Base-by-base conservation (phyloP, 2,329 filamentous ascomycete genomes). In the Calonectria pteridis region DNA sequence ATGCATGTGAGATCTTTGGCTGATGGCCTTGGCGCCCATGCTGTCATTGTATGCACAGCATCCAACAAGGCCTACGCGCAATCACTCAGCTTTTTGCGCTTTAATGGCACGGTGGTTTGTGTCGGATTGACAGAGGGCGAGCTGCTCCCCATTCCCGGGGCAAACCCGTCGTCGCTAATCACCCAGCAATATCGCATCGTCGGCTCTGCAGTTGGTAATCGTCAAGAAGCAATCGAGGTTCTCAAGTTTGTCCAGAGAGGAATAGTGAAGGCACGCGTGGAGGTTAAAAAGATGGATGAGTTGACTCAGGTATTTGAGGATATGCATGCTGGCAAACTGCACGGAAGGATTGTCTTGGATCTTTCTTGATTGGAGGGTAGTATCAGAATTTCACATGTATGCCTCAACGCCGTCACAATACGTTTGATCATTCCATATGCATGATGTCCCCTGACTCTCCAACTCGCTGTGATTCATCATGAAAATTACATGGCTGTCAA, bases 111-210 rank as follows among this genome's bases (percentile, higher is more conserved):
- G 0, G 20, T 71, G 18, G 69, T 67, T 11, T 71, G 69, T n/a
- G 63, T 71, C 20, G 69, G 69, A 2, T 7, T 71, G 3, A 53
- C 69, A 16, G 69, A 71, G 51, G 65, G 65, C n/a, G 65, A 68
- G 33, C 20, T 59, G 13, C 11, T 55, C 7, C 51, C 65, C 2
- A 58, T 68, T 13, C 28, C 37, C 18, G 65, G 50, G n/a, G 65
- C 65, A 11, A 59, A 31, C 13, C 65, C 65, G 2, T 23, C 65
- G 3, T 28, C 35, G 2, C 10, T 68, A 11, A 43, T 59, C 18
- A 68, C 65, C 4, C 65, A 68, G 20, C 65, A 68, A 49, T n/a
- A 58, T n/a, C 29, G 26, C 26, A 59, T 68, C 7, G 50, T 68
- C 29, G 65, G 65, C 18, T 68, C 65, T 46, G 51, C 65, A 18